Conservation (phyloP, 2,329 filamentous ascomycete species). For the Botryotinia globosa region DNA sequence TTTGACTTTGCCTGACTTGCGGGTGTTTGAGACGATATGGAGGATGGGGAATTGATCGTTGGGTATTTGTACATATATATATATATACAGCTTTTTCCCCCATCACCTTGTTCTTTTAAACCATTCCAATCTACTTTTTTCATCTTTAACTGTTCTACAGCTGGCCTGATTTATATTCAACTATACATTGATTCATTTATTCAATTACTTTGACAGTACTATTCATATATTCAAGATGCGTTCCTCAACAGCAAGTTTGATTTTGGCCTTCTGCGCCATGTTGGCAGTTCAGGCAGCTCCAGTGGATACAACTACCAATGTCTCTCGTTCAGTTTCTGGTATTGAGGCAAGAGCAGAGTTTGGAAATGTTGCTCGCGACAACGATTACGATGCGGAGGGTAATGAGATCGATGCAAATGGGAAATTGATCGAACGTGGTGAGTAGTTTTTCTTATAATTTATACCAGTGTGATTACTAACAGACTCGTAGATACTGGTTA, state of each 20-base stretch:
- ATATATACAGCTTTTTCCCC: not conserved
- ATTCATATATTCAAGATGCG: constrained; percentile 27
- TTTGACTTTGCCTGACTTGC: not conserved
- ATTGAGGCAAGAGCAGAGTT: constrained; percentile 13
- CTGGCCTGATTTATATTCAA: constrained; percentile 16
- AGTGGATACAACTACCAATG: constrained; percentile 9
- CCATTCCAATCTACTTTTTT: not conserved
- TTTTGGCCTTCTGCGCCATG: constrained; percentile 32
- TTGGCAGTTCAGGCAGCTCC: constrained; percentile 31
- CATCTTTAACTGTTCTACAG: constrained; percentile 4
- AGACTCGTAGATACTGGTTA: not conserved
- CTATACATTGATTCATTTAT: not conserved
- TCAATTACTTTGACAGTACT: constrained; percentile 10
- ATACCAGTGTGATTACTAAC: not conserved
- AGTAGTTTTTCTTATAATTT: not conserved
- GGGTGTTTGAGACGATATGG: constrained; percentile 13
- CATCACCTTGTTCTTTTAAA: not conserved
- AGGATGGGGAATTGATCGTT: not conserved
- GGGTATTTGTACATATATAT: constrained; percentile 8
- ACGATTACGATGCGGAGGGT: not conserved
- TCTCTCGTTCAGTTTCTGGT: constrained; percentile 17
- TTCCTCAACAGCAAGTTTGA: constrained; percentile 30
- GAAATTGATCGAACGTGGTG: not conserved
- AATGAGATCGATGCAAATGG: constrained; percentile 10
- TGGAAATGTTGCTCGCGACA: not conserved